Conservation (phyloP, 176 grass and related monocot species). For the Juncus effusus region DNA sequence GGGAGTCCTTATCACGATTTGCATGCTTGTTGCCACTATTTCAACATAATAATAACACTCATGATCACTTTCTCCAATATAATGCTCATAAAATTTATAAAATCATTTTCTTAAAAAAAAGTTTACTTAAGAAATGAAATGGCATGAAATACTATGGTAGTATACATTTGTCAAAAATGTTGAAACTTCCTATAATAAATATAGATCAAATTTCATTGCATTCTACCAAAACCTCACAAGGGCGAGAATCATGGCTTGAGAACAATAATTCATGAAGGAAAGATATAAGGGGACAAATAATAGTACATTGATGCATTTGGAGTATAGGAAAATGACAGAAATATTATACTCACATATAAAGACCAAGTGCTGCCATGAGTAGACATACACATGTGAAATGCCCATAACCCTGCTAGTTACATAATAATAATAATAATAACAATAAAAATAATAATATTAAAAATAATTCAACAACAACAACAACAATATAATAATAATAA, state of each 20-base stretch:
- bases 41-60: slow-evolving; percentile 6
- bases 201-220: neutral
- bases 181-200: neutral
- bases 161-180: no score
- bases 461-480: no score
- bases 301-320: slow-evolving; percentile 17
- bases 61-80: slow-evolving; percentile 10
- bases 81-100: neutral
- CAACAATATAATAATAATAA: no score
- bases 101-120: neutral
- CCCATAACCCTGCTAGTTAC: no score
- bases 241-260: slow-evolving; percentile 15
- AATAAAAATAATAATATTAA: no score
- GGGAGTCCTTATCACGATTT: slow-evolving; percentile 14
- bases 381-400: slow-evolving; percentile 26
- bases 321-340: slow-evolving; percentile 9
- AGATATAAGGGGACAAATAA: slow-evolving; percentile 3
- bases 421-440: no score
- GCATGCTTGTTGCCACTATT: slow-evolving; percentile 21
- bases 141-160: no score
- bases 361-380: neutral
- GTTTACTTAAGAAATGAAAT: neutral
- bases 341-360: slow-evolving; percentile 5
- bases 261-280: neutral
- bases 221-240: neutral